Evolutionary conservation across 441 rosid genomes (phyloP).

Genomic region (Gossypium aridum): DNA sequence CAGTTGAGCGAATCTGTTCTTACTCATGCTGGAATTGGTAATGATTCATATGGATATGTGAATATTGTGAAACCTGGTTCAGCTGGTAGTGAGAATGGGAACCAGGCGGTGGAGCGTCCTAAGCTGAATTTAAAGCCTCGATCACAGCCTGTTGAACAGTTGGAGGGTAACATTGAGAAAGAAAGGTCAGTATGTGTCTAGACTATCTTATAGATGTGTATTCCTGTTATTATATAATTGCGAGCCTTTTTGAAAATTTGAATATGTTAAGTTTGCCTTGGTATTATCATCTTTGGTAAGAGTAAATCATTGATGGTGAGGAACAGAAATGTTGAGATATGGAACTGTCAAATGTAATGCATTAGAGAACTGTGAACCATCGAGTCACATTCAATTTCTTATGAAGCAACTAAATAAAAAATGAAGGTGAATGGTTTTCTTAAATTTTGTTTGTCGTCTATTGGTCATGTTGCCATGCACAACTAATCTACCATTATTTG

Average conservation of each 20-base stretch:
- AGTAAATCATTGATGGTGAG: neutral
- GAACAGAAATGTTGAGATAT: neutral
- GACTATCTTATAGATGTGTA: neutral
- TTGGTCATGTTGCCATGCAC: no score
- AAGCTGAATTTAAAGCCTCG: slow-evolving; percentile 63
- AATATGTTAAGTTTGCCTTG: neutral
- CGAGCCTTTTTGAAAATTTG: neutral
- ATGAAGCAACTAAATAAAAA: no score
- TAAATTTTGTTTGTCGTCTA: no score
- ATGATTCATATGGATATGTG: slow-evolving; percentile 26
- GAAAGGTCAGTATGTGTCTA: slow-evolving; percentile 42
- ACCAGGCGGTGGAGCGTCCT: slow-evolving; percentile 47
- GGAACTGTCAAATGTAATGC: neutral
- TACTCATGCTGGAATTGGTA: slow-evolving; percentile 28
- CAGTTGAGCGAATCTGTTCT: slow-evolving; percentile 18
- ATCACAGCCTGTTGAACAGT: slow-evolving; percentile 44
- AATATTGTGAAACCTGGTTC: slow-evolving; percentile 32
- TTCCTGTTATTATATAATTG: neutral
- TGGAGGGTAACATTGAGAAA: slow-evolving; percentile 39
- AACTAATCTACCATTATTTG: no score
- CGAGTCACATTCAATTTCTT: no score
- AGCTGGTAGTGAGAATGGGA: slow-evolving; percentile 35
- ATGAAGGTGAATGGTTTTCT: no score
- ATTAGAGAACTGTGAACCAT: neutral
- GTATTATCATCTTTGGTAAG: neutral